Evolutionary conservation across 495 filamentous ascomycete genomes (phyloP).

Genomic region (Talaromyces adpressus): DNA sequence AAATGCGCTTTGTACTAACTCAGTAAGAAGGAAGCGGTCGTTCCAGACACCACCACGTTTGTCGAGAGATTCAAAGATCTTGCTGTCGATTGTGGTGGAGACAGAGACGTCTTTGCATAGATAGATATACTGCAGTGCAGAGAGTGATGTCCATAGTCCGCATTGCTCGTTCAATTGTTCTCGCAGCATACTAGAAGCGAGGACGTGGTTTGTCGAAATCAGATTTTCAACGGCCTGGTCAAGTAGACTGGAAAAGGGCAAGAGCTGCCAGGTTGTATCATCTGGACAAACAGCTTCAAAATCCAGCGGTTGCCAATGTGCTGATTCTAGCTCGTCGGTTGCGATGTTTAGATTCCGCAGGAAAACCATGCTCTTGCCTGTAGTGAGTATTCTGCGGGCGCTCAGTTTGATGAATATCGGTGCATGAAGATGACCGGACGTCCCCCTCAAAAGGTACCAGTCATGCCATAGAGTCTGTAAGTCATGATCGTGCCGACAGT

Average conservation of each 20-base stretch:
- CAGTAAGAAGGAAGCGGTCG: slow-evolving; percentile 75
- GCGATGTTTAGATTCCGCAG: slow-evolving; percentile 51
- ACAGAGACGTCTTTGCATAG: slow-evolving; percentile 63
- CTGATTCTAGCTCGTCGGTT: slow-evolving; percentile 12
- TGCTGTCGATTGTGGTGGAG: slow-evolving; percentile 53
- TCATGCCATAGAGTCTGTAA: slow-evolving; percentile 65
- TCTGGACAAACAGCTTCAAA: slow-evolving; percentile 48
- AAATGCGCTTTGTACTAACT: slow-evolving; percentile 67
- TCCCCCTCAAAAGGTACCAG: slow-evolving; percentile 57
- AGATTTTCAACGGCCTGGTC: slow-evolving; percentile 59
- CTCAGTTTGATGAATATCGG: slow-evolving; percentile 68
- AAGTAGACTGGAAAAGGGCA: slow-evolving; percentile 73
- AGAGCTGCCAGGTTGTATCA: slow-evolving; percentile 27
- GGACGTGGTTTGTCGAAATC: slow-evolving; percentile 64
- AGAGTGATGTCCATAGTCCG: slow-evolving; percentile 56
- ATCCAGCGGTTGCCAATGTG: slow-evolving; percentile 36
- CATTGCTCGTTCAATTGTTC: slow-evolving; percentile 60
- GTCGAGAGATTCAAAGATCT: slow-evolving; percentile 75
- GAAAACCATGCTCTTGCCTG: slow-evolving; percentile 83
- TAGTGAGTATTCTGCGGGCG: slow-evolving; percentile 66
- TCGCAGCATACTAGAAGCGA: slow-evolving; percentile 57
- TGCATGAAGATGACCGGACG: slow-evolving; percentile 48
- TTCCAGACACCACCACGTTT: slow-evolving; percentile 60
- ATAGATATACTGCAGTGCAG: slow-evolving; percentile 64
- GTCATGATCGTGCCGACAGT: slow-evolving; percentile 49